These are phyloP conservation scores for Penicillium sp. DNA, from an alignment of 2,329 filamentous ascomycete genomes.

Conservation along the genomic window DNA sequence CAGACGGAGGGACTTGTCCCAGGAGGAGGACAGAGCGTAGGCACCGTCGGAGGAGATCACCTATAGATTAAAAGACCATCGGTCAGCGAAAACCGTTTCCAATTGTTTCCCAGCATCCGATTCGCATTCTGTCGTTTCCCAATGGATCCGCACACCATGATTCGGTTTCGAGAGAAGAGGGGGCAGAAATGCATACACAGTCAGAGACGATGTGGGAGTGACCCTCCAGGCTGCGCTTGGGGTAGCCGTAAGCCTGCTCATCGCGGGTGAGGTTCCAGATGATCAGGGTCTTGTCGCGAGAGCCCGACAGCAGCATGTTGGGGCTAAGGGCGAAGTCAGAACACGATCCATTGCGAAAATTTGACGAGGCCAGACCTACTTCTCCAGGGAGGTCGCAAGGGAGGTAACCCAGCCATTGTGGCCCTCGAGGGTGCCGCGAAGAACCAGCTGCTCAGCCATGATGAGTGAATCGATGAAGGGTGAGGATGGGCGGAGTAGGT, in stretches of 20 bases:
- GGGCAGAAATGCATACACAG: constrained; percentile 71
- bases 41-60: constrained; percentile 99
- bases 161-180: constrained; percentile 4
- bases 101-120: constrained; percentile 2
- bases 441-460: constrained; percentile 93
- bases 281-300: constrained; percentile 98
- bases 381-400: constrained; percentile 98
- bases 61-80: constrained; percentile 49
- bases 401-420: constrained; percentile 99
- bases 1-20: constrained; percentile 99
- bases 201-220: constrained; percentile 99
- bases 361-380: constrained; percentile 59
- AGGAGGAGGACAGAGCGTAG: constrained; percentile 97
- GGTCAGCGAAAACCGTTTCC: constrained; percentile 29
- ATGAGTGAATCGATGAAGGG: constrained; percentile 43
- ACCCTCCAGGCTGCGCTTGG: constrained; percentile 97
- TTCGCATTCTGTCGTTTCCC: constrained; percentile 2
- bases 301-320: constrained; percentile 98
- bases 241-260: constrained; percentile 97
- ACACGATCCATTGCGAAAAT: constrained; percentile 27
- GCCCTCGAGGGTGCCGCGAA: constrained; percentile 96
- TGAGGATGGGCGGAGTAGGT: constrained; percentile 44
- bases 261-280: constrained; percentile 99
- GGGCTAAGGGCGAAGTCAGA: constrained; percentile 61
- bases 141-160: constrained; percentile 6